Conservation (phyloP, 1,284 basidiomycete species). For the Lentinula novae-zelandiae region DNA sequence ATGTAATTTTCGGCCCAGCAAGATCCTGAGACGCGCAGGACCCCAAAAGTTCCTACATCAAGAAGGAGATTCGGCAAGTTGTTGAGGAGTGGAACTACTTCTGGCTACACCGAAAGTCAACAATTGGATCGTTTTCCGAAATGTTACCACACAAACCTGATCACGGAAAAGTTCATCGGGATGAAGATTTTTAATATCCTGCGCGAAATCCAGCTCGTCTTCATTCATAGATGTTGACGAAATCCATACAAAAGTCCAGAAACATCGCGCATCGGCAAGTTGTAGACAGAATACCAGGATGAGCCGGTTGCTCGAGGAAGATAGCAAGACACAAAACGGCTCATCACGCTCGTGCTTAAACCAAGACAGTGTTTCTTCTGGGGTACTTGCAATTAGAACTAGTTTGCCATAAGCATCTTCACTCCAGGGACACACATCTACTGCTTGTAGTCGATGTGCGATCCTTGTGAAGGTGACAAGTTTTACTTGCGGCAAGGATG, state of each 20-base stretch:
- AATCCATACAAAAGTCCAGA: not conserved
- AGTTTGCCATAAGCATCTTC: not conserved
- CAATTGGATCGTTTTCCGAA: not conserved
- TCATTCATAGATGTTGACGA: not conserved
- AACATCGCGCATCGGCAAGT: not conserved
- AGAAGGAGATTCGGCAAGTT: not conserved
- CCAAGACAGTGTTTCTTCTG: not conserved
- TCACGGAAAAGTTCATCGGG: not conserved
- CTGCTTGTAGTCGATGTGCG: not conserved
- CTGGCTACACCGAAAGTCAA: not conserved
- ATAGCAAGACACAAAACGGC: constrained; percentile 1
- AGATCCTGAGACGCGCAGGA: not conserved
- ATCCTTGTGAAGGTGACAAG: not conserved
- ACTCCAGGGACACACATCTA: not conserved
- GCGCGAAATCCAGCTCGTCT: not conserved
- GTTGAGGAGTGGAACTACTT: not conserved
- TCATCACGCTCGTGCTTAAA: not conserved
- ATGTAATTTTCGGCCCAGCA: not conserved
- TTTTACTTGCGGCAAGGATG: not conserved
- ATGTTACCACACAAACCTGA: not conserved
- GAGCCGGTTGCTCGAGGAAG: not conserved
- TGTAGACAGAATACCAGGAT: not conserved
- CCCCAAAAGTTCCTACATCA: not conserved
- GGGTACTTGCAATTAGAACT: not conserved
- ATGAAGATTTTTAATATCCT: not conserved